A percentile compares a stretch with the other conserved stretches of the same genome.
Conservation (phyloP, 208 protist species). For the Spongospora subterranea region DNA sequence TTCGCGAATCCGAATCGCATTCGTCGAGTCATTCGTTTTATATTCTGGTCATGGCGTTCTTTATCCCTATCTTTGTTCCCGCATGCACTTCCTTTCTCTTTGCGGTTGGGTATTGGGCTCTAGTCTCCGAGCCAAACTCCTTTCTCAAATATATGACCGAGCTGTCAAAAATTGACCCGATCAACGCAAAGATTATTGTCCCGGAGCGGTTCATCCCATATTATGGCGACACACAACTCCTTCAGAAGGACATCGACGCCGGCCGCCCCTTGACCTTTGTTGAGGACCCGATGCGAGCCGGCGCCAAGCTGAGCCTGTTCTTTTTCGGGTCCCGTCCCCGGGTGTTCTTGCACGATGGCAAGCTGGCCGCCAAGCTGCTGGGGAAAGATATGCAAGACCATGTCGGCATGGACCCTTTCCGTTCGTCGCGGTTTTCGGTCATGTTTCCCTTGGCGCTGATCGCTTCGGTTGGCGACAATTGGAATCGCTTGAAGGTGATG, state of each 20-base stretch:
- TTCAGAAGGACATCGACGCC: neutral
- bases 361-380: neutral
- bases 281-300: neutral
- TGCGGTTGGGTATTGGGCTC: neutral
- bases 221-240: neutral
- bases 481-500: neutral
- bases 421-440: neutral
- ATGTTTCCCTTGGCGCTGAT: neutral
- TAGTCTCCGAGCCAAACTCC: neutral
- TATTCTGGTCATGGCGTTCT: too few relatives aligned
- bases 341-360: neutral
- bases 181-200: neutral
- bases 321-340: neutral
- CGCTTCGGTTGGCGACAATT: neutral
- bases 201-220: neutral
- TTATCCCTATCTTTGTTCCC: too few relatives aligned
- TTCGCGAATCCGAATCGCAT: too few relatives aligned
- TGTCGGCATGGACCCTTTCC: neutral
- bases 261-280: neutral
- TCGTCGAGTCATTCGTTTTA: too few relatives aligned
- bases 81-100: too few relatives aligned
- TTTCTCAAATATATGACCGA: neutral
- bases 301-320: neutral
- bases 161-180: neutral
- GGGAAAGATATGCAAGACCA: neutral